Evolutionary conservation across 106 monocot species (phyloP).

Genomic region (Narthecium ossifragum): DNA sequence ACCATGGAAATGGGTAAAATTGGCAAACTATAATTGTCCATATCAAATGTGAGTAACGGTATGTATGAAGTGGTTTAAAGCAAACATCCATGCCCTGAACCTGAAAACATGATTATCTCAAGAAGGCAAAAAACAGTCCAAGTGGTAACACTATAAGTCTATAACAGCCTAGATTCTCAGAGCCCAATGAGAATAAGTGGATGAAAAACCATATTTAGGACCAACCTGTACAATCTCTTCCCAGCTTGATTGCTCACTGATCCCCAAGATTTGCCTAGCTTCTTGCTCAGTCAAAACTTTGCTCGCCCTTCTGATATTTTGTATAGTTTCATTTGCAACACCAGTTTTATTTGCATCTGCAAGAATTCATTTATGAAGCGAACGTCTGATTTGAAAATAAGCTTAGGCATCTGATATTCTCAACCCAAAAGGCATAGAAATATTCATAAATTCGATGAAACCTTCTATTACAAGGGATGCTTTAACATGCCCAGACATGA

Average conservation of each 20-base stretch:
- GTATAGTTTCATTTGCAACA: slow-evolving; percentile 72
- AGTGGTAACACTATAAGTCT: too few relatives aligned
- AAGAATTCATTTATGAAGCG: neutral
- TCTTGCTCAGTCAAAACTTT: slow-evolving; percentile 76
- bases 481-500: neutral
- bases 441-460: neutral
- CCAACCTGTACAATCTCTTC: slow-evolving; percentile 76
- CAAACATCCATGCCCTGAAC: too few relatives aligned
- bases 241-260: slow-evolving; percentile 63
- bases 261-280: slow-evolving; percentile 86
- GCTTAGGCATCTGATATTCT: neutral
- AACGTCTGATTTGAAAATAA: neutral
- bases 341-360: slow-evolving; percentile 84
- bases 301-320: slow-evolving; percentile 58
- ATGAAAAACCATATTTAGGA: too few relatives aligned
- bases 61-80: too few relatives aligned
- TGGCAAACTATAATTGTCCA: too few relatives aligned
- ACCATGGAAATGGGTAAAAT: too few relatives aligned
- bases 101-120: too few relatives aligned
- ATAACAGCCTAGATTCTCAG: too few relatives aligned
- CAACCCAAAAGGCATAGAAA: neutral
- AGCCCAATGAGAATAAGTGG: too few relatives aligned
- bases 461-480: neutral
- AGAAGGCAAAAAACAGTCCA: too few relatives aligned
- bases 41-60: too few relatives aligned